phyloP scores from a whole-genome alignment of 2,329 filamentous ascomycete genomes.

The Penicillium corylophilum region DNA sequence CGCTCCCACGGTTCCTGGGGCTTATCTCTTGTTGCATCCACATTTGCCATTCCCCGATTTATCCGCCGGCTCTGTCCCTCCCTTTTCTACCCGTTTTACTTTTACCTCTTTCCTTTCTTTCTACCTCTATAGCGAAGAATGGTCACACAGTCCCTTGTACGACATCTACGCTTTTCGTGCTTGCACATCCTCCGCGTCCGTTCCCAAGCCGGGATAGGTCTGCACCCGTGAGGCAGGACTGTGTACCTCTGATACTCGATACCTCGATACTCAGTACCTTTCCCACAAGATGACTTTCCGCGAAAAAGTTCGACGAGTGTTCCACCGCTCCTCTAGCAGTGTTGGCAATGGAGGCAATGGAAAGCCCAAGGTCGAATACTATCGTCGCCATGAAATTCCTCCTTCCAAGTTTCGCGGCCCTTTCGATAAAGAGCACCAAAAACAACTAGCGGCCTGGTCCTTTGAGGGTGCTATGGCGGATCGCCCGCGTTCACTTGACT shows the following conservation, averaged over 20 bases:
- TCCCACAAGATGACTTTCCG: constrained; percentile 37
- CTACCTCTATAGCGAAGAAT: constrained; percentile 22
- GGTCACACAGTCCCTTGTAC: constrained; percentile 21
- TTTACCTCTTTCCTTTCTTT: constrained; percentile 1
- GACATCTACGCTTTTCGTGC: constrained; percentile 29
- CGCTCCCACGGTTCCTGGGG: constrained; percentile 15
- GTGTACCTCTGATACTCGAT: constrained; percentile 6
- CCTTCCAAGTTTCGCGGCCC: constrained; percentile 51
- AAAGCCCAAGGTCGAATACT: constrained; percentile 48
- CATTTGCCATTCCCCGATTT: constrained; percentile 6
- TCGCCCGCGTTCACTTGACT: constrained; percentile 36
- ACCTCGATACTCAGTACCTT: not conserved
- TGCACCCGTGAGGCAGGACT: constrained; percentile 25
- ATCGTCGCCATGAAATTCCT: constrained; percentile 48
- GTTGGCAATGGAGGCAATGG: constrained; percentile 30
- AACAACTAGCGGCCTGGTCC: constrained; percentile 45
- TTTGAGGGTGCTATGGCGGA: constrained; percentile 39
- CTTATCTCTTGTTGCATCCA: constrained; percentile 19
- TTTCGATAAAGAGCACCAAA: constrained; percentile 47
- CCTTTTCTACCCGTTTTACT: not conserved
- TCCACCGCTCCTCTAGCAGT: constrained; percentile 30
- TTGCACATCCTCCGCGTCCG: constrained; percentile 34
- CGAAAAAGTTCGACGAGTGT: constrained; percentile 38
- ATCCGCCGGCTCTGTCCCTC: not conserved
- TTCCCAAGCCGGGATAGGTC: constrained; percentile 31